Percentiles rank a stretch among this genome's conserved stretches.
These are phyloP conservation scores for Handroanthus guayacan DNA, from an alignment of 257 asterid genomes.

Conservation along the genomic window DNA sequence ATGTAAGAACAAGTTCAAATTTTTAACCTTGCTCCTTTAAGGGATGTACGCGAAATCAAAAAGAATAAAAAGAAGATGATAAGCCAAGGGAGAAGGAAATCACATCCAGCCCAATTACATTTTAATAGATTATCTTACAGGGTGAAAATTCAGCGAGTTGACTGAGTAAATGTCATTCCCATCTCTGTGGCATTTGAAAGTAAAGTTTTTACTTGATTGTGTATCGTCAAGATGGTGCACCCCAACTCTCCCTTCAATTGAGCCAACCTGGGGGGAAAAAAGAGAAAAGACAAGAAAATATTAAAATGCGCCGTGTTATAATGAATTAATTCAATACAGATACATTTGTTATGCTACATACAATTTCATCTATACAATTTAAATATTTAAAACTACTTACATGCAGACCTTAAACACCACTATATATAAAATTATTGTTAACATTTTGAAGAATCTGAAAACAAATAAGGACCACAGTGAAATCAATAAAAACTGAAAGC, in stretches of 20 bases:
- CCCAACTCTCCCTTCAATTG: slow-evolving; percentile 98
- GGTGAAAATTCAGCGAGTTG: slow-evolving; percentile 90
- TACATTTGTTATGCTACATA: background rate
- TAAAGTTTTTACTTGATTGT: slow-evolving; percentile 80
- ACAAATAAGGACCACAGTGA: background rate
- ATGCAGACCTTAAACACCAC: slow-evolving; percentile 10
- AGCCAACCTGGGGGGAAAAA: slow-evolving; percentile 71
- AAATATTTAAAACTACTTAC: background rate
- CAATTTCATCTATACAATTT: slow-evolving; percentile 7
- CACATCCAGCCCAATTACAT: slow-evolving; percentile 12
- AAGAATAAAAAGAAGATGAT: slow-evolving; percentile 6
- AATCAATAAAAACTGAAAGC: background rate
- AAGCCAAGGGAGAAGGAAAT: slow-evolving; percentile 4
- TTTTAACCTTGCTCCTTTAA: background rate
- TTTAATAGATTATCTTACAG: slow-evolving; percentile 64
- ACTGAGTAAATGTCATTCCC: slow-evolving; percentile 86
- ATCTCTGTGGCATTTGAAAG: slow-evolving; percentile 99
- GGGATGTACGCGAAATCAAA: background rate
- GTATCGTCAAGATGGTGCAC: slow-evolving; percentile 95
- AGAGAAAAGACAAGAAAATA: slow-evolving; percentile 1
- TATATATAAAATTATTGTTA: background rate
- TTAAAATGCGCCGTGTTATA: slow-evolving; percentile 3
- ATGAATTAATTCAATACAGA: slow-evolving; percentile 21
- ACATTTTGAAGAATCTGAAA: background rate
- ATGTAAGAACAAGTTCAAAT: slow-evolving; percentile 2